Base-by-base conservation (phyloP, 345 rosid species). In the Linum trigynum region DNA sequence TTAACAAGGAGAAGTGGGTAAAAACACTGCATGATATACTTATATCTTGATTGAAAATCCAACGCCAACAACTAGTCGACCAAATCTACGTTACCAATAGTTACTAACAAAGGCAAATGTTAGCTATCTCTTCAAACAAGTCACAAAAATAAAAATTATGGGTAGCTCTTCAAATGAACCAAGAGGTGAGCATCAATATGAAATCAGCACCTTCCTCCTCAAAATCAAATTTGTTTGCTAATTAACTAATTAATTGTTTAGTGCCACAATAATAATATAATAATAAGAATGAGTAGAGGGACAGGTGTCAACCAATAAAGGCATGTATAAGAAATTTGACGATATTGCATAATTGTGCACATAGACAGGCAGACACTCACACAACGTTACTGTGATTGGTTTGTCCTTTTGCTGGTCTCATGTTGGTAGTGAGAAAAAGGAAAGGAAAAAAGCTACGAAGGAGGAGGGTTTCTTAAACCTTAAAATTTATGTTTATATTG, bases 391-490 rank as follows among this genome's bases (percentile, higher is more conserved):
- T 48, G 53, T 10, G 53, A 48, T 48, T 48, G 53, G 53, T 4
- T 48, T 48, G 32, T 23, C 32, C 32, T 23, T 23, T 23, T 23
- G 32, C 32, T 23, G 32, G 32, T 23, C 32, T 23, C 32, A 23
- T 23, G 32, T 23, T 23, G 32, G 32, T 23, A 23, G 32, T 23
- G 32, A 23, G 65, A 32, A 62, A 62, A 42, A 32, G 39, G 65
- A 16, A 23, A 23, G 32, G 32, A 23, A 23, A 36, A 38, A 40
- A 51, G 2, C 37, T 3, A 2, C 2, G 6, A n/a, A n/a, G n/a
- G 0, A 6, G 76, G 75, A 84, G 75, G 77, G 76, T 65, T 61
- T 71, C 64, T 39, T 84, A 56, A 75, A 23, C 67, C 48, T 58
- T 23, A 23, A 23, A 23, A 23, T 23, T 23, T 23, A 23, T 23